Conservation (phyloP, 495 filamentous ascomycete species). For the Trichodelitschia bisporula region DNA sequence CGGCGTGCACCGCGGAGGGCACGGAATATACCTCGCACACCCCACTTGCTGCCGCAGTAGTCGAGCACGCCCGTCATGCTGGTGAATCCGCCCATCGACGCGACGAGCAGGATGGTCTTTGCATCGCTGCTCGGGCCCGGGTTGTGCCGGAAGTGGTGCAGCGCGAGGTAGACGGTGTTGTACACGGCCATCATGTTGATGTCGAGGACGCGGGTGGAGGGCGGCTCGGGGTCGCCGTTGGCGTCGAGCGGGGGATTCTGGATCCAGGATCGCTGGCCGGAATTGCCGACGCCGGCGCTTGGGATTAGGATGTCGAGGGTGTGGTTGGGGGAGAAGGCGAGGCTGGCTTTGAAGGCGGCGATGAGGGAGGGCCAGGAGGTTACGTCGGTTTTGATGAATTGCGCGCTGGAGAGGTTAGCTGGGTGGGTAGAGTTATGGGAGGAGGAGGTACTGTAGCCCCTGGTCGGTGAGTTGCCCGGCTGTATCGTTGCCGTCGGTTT, state of each 20-base stretch:
- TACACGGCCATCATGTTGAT: background rate
- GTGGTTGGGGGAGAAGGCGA: constrained; percentile 3
- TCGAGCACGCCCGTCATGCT: background rate
- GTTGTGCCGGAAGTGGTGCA: background rate
- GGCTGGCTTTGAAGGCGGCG: constrained; percentile 7
- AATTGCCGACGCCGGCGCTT: constrained; percentile 4
- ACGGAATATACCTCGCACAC: background rate
- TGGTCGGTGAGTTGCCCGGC: constrained; percentile 1
- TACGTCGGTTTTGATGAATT: constrained; percentile 12
- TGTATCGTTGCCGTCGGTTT: constrained; percentile 4
- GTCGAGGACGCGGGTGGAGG: background rate
- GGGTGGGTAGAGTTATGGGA: background rate
- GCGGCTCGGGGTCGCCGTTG: background rate
- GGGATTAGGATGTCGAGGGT: constrained; percentile 7
- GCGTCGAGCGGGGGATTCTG: background rate
- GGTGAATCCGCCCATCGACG: background rate
- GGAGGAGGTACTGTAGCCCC: constrained; percentile 8
- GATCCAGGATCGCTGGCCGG: background rate
- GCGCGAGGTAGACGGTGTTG: constrained; percentile 1
- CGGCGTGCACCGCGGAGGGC: background rate
- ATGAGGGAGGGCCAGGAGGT: constrained; percentile 9
- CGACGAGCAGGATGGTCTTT: background rate
- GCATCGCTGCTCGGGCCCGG: background rate
- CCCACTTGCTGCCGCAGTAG: background rate
- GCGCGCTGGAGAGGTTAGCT: no score